Conservation (phyloP, 1,139 yeast species). For the Taiozyma onychis region DNA sequence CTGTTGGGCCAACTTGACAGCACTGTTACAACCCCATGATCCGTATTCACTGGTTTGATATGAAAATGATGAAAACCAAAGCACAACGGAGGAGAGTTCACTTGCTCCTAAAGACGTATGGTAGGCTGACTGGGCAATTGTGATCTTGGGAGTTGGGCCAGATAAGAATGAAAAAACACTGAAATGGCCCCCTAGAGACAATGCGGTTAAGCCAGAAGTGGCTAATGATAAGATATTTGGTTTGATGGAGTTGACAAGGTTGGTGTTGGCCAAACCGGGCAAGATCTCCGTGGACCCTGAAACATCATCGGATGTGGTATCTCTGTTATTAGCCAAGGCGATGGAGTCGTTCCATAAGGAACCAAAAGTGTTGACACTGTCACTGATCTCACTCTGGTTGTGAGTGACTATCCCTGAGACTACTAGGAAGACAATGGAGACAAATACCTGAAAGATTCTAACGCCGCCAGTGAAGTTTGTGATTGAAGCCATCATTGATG, state of each 20-base stretch:
- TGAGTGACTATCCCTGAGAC: background rate
- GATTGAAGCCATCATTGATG: background rate
- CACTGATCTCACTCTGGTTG: background rate
- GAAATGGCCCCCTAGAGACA: background rate
- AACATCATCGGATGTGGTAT: background rate
- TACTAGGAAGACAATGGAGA: background rate
- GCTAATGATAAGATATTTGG: slow-evolving; percentile 5
- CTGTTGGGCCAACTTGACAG: slow-evolving; percentile 3
- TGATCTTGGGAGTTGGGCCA: slow-evolving; percentile 2
- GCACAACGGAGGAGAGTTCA: slow-evolving; percentile 5
- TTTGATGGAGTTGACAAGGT: background rate
- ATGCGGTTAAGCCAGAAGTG: slow-evolving; percentile 2
- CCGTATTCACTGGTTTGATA: slow-evolving; percentile 11
- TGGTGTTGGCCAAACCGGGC: background rate
- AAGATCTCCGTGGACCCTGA: background rate
- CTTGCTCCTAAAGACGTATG: slow-evolving; percentile 1
- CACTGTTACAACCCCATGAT: slow-evolving; percentile 9
- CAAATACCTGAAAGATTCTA: background rate
- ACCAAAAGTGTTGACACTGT: background rate
- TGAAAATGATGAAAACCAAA: slow-evolving; percentile 11
- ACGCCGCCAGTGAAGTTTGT: background rate
- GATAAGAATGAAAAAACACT: slow-evolving; percentile 1
- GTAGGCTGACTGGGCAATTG: background rate
- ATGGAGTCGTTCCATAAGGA: background rate
- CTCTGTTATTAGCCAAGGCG: background rate